Evolutionary conservation across 202 grass and related monocot species (phyloP), one percentile per base, ranked within the genome.

Genomic region (Musa balbisiana): DNA sequence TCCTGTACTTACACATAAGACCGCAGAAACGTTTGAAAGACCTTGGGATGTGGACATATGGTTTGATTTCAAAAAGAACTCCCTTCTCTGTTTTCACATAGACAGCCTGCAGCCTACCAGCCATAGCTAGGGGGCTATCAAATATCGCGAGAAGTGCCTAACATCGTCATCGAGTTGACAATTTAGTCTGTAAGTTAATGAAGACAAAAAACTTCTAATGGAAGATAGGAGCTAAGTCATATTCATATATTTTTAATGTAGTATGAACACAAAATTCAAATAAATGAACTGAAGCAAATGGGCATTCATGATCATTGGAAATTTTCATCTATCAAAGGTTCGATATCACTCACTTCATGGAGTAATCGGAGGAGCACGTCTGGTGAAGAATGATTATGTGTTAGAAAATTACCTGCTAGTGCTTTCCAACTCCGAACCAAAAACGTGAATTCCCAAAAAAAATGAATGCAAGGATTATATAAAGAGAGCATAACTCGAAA

Each of bases 21-120:
- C 94, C 90, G 76, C 91, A 93, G 55, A 93, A 98, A 25, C 91
- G 85, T 72, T 98, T 98, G 78, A 98, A 98, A 66, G 94, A 93
- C 1, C 90, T 83, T 10, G 90, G 94, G 69, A 93, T 89, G 80
- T 88, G 91, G 54, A 98, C 94, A 85, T 93, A 52, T 55, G 94
- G 91, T 84, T 98, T 98, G 67, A 98, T 93, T 87, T 98, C 94
- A 83, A 98, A 93, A 55, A 98, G 78, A 16, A 93, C 94, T 52
- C 94, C 94, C 58, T 93, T 98, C 78, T 93, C 94, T 60, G 94
- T 98, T 85, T 74, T 91, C 51, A 98, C 91, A 82, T 92, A 98
- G 82, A 93, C 87, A 78, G 90, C 94, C 81, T 98, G 87, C 79
- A 98, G 72, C 82, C 91, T 91, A 60, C 94, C 91, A 82, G 91